Evolutionary conservation across 2,329 filamentous ascomycete species (phyloP).

Genomic region (Colletotrichum costaricense): DNA sequence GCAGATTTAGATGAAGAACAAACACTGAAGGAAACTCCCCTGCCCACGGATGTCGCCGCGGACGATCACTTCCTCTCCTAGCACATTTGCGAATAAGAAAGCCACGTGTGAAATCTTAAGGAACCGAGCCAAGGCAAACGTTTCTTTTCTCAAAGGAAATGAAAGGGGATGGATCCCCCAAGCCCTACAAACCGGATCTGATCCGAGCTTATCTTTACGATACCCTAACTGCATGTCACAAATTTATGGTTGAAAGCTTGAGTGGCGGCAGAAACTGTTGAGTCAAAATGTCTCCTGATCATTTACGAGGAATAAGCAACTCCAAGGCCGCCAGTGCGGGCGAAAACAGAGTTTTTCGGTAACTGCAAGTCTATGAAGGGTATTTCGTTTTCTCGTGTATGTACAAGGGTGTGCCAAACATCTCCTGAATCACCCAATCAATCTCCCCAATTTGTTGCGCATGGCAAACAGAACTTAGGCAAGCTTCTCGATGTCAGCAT

Average conservation of each 20-base stretch:
- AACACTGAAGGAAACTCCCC: neutral
- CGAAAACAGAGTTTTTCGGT: neutral
- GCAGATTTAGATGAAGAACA: neutral
- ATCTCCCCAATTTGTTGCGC: no score
- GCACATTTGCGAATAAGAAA: neutral
- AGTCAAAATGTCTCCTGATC: neutral
- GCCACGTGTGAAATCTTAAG: neutral
- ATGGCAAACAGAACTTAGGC: neutral
- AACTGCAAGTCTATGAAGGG: neutral
- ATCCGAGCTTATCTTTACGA: no score
- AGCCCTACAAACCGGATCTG: neutral
- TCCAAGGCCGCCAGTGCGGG: neutral
- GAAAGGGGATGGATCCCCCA: neutral
- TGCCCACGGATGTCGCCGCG: neutral
- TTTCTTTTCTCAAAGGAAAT: neutral
- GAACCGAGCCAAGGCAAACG: neutral
- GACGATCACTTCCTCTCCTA: no score
- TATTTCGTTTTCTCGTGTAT: neutral
- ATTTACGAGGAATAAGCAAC: neutral
- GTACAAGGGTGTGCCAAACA: conserved; percentile 4
- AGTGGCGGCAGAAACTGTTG: neutral
- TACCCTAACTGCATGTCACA: no score
- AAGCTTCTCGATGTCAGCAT: neutral
- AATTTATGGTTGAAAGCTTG: neutral
- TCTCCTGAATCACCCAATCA: neutral